phyloP scores from a whole-genome alignment of 768 basidiomycete species.

The Lyophyllum atratum region DNA sequence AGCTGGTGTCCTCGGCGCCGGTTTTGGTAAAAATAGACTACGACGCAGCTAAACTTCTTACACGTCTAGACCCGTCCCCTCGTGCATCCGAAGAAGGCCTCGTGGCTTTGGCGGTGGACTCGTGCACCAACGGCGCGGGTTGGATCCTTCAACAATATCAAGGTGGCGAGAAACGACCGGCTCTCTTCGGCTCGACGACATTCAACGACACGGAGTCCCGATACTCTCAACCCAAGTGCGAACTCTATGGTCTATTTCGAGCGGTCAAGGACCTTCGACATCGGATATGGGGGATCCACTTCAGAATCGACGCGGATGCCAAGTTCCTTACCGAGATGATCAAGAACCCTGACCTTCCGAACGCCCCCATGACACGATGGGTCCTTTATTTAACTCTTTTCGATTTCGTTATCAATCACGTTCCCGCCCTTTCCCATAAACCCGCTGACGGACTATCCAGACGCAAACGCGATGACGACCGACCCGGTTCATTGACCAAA shows the following conservation, averaged over 20 bases:
- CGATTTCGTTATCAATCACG: constrained; percentile 35
- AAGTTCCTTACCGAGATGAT: constrained; percentile 39
- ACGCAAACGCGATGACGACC: constrained; percentile 1
- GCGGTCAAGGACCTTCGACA: constrained; percentile 31
- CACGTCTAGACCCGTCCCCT: constrained; percentile 2
- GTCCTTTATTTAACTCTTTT: constrained; percentile 34
- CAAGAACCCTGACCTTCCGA: constrained; percentile 35
- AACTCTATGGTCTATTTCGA: constrained; percentile 37
- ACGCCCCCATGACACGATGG: constrained; percentile 39
- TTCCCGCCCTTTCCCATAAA: constrained; percentile 28
- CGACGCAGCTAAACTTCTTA: neutral
- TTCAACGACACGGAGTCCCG: constrained; percentile 30
- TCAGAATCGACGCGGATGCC: constrained; percentile 36
- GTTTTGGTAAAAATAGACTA: constrained; percentile 36
- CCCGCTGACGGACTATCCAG: constrained; percentile 38
- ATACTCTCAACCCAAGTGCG: constrained; percentile 39
- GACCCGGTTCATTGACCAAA: neutral
- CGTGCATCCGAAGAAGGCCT: constrained; percentile 19
- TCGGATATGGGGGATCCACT: constrained; percentile 30
- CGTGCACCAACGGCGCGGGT: constrained; percentile 31
- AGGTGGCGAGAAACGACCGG: constrained; percentile 21
- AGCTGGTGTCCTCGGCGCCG: constrained; percentile 19
- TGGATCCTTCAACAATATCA: constrained; percentile 34
- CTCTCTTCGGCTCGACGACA: constrained; percentile 32
- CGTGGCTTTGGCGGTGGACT: constrained; percentile 36